These are phyloP conservation scores for Pugionium dolabratum DNA, from an alignment of 345 rosid species.

Conservation along the genomic window DNA sequence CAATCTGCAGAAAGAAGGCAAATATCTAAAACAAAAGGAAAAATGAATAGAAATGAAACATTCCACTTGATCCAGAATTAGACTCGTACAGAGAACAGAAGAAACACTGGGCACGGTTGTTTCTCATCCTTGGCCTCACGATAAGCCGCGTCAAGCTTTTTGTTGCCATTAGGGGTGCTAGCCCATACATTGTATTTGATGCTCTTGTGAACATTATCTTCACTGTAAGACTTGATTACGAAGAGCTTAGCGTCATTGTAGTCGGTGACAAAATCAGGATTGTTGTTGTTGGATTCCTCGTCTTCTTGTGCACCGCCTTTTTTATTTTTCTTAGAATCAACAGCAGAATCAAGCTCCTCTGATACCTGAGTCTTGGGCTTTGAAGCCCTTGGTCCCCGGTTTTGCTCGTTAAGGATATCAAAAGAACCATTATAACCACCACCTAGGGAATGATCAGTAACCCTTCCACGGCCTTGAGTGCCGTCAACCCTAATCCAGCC, in stretches of 20 bases:
- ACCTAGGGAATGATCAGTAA: constrained; percentile 50
- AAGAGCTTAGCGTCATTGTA: constrained; percentile 77
- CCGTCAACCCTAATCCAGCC: constrained; percentile 68
- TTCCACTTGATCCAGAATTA: constrained; percentile 24
- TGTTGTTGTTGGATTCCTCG: constrained; percentile 44
- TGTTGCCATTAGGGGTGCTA: constrained; percentile 92
- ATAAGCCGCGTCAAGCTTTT: constrained; percentile 78
- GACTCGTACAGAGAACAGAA: constrained; percentile 70
- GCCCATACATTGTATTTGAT: constrained; percentile 94
- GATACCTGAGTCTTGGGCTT: constrained; percentile 65
- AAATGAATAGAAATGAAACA: neutral
- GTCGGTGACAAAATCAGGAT: constrained; percentile 57
- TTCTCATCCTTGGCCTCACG: constrained; percentile 69
- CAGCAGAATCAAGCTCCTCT: constrained; percentile 54
- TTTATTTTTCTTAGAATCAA: constrained; percentile 46
- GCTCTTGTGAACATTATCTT: constrained; percentile 98
- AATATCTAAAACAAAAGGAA: too few relatives aligned
- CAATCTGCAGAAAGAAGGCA: constrained; percentile 1
- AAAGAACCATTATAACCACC: constrained; percentile 68
- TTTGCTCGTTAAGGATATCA: constrained; percentile 79
- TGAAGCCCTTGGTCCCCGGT: constrained; percentile 86
- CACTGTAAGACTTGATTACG: constrained; percentile 93
- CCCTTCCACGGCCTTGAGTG: constrained; percentile 63
- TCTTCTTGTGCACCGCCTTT: constrained; percentile 48
- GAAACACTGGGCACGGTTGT: constrained; percentile 64